Base-by-base conservation (phyloP, 2,329 filamentous ascomycete species). In the Fusarium redolens region DNA sequence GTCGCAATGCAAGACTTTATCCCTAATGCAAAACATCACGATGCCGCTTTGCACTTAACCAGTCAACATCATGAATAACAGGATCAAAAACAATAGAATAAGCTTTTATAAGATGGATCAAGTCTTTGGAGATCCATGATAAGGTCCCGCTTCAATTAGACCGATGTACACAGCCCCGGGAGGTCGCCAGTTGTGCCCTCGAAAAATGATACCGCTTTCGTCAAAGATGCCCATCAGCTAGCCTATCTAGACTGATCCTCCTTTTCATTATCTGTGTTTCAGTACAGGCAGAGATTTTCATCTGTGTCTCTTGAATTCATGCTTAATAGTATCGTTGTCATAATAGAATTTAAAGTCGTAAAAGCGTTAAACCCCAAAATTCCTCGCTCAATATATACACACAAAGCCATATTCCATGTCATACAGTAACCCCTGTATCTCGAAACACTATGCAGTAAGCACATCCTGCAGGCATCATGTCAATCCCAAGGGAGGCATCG, bases 401-500 rank as follows among this genome's bases (percentile, higher is more conserved):
- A 57, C 58, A 64, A 58, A 41, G 50, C 25, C 38, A 18, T 14
- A 28, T 51, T 25, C 11, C 20, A 47, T 28, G 25, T 41, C 33
- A 17, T 28, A 10, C 15, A 47, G 31, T 22, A n/a, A 47, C 30
- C 52, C 48, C 25, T 61, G 52, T 41, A 48, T 50, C n/a, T 43
- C 31, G 18, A 37, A 56, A 45, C 33, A 43, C 20, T 47, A 31
- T 47, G 12, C 13, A 30, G 38, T 33, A 28, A 72, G 69, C 54
- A 40, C 13, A 38, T 37, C 20, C 61, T 73, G 60, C 62, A 64
- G 51, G 51, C 35, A 40, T 73, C 65, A 72, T 65, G 67, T 73
- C 65, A 72, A 73, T 40, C 61, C 71, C 65, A 70, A 66, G 51
- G 52, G 37, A 28, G 72, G 61, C 57, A 68, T 38, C 40, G 48